Evolutionary conservation across 129 eudicot species (phyloP), one percentile per base, ranked within the genome.

Genomic region (Smallanthus sonchifolius): DNA sequence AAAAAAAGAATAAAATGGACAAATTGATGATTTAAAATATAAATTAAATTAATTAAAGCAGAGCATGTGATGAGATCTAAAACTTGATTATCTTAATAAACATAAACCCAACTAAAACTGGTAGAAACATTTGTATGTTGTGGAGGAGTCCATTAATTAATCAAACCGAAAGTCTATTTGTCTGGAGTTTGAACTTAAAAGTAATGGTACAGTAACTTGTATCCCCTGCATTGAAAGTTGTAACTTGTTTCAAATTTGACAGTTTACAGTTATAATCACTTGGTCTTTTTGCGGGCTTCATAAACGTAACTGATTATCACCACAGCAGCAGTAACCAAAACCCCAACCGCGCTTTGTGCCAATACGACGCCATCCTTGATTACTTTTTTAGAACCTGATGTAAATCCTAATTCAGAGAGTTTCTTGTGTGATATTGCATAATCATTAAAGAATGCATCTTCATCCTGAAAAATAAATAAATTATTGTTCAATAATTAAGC

Each of bases 341-440:
- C 97, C 49, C 98, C 98, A 7, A 93, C 86, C 6, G 98, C 96
- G 67, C 98, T 84, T 40, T 93, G 98, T 24, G 95, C 98, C 67
- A 93, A 73, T 71, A 90, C 59, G 34, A 87, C 81, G 64, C 87
- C 77, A 68, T 90, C 97, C 64, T 83, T 90, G 34, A 81, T 9
- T 7, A 56, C 80, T 11, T 54, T 65, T 75, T 90, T 93, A 19
- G 86, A 52, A 55, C 69, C 13, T 6, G 96, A 92, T 45, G 76
- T 76, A 37, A 93, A 93, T 28, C 98, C 98, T 43, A 93, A 73
- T 78, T 93, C 98, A 20, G 98, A 93, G 35, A 93, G 96, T 69
- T 90, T 93, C 87, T 93, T 90, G 88, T 93, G 98, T 65, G 98
- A 93, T 45, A 75, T 70, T 15, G 98, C 92, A 66, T 90, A 90